Evolutionary conservation across 345 rosid genomes (phyloP).

Genomic region (Aquilaria yunnanensis): DNA sequence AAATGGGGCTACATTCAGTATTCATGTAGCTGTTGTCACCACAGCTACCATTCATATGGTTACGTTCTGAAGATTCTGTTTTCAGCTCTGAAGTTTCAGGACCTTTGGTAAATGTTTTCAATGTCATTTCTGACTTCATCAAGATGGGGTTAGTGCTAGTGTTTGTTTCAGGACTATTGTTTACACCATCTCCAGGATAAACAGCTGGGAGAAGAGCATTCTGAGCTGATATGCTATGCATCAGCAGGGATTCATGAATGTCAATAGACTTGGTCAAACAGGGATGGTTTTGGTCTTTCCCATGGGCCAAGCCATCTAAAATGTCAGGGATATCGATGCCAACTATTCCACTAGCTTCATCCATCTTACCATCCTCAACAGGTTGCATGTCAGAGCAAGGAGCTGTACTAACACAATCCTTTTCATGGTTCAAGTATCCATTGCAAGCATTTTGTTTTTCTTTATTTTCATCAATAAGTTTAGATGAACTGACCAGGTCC

Average conservation of each 20-base stretch:
- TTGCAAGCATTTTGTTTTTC: conserved; percentile 25
- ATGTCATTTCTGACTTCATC: conserved; percentile 37
- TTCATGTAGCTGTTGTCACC: conserved; percentile 27
- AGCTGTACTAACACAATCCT: conserved; percentile 22
- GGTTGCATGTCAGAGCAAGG: conserved; percentile 11
- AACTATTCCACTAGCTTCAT: conserved; percentile 16
- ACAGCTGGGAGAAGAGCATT: conserved; percentile 19
- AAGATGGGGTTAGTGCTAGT: conserved; percentile 35
- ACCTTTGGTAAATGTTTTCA: conserved; percentile 31
- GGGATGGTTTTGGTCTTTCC: conserved; percentile 21
- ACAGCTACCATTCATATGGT: conserved; percentile 25
- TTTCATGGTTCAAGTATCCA: conserved; percentile 26
- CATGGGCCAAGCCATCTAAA: conserved; percentile 28
- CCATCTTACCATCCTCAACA: conserved; percentile 12
- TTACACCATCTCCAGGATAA: conserved; percentile 10
- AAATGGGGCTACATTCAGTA: conserved; percentile 23
- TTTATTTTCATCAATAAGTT: conserved; percentile 17
- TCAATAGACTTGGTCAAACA: conserved; percentile 11
- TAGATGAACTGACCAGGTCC: conserved; percentile 26
- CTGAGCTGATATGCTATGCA: conserved; percentile 21
- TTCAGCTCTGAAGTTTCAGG: conserved; percentile 34
- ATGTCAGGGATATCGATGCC: conserved; percentile 21
- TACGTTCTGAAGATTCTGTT: conserved; percentile 18
- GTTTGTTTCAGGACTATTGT: conserved; percentile 28
- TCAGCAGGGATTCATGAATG: conserved; percentile 29